Evolutionary conservation across 345 rosid genomes (phyloP).

Genomic region (Eucalyptus sp.): DNA sequence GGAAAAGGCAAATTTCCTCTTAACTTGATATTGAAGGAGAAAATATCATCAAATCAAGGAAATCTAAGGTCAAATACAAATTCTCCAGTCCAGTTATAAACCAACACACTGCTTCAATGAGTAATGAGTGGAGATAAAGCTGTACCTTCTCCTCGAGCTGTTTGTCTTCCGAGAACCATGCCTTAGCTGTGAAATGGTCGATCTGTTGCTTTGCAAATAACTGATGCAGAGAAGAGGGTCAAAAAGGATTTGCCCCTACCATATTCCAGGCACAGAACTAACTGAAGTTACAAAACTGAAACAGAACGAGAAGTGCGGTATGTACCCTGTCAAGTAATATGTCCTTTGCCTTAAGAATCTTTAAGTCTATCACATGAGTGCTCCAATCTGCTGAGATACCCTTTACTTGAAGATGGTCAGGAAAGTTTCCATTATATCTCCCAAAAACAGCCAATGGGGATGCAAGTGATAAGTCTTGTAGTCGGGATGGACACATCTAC

Average conservation of each 20-base stretch:
- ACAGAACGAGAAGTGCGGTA: not conserved
- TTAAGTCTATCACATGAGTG: constrained; percentile 35
- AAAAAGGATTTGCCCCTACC: not conserved
- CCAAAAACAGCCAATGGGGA: constrained; percentile 47
- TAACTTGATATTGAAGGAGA: not conserved
- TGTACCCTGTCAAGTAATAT: constrained; percentile 54
- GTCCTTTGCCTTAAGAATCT: constrained; percentile 37
- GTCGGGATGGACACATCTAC: constrained; percentile 44
- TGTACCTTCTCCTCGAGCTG: constrained; percentile 70
- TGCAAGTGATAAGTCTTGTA: constrained; percentile 62
- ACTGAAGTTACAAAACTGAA: not conserved
- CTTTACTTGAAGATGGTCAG: constrained; percentile 32
- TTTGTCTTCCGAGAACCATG: constrained; percentile 73
- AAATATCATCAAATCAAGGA: not conserved
- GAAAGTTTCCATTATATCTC: constrained; percentile 56
- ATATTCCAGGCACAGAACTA: not conserved
- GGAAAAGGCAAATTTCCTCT: not conserved
- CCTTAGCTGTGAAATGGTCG: constrained; percentile 70
- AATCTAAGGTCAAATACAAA: not conserved
- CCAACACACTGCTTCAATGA: not conserved
- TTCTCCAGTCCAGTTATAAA: not conserved
- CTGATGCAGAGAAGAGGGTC: constrained; percentile 13
- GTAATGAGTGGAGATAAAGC: not conserved
- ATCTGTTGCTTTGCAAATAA: constrained; percentile 61
- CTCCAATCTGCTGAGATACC: constrained; percentile 53